phyloP scores from a whole-genome alignment of 2,329 filamentous ascomycete species.

The Fusarium sororula region DNA sequence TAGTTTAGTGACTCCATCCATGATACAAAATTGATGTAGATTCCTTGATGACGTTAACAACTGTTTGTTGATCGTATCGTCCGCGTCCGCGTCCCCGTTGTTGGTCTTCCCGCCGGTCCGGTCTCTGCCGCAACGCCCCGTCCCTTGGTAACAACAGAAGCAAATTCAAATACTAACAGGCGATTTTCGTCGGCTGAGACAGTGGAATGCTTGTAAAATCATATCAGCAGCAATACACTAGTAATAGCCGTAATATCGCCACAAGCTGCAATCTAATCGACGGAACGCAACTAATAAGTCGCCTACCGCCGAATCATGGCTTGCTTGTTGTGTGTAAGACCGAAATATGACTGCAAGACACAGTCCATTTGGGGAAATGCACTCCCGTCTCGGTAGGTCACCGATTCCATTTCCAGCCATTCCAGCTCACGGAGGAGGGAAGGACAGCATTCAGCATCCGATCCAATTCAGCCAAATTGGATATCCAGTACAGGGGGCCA shows the following conservation, averaged over 20 bases:
- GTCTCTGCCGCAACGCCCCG: constrained; percentile 25
- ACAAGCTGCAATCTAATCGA: not conserved
- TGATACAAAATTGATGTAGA: not conserved
- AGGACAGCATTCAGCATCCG: not conserved
- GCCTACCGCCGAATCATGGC: not conserved
- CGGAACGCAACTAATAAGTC: not conserved
- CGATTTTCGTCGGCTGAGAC: constrained; percentile 16
- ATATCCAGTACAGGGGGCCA: constrained; percentile 10
- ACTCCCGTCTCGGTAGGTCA: not conserved
- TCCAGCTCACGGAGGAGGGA: constrained; percentile 18
- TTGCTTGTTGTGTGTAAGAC: constrained; percentile 4
- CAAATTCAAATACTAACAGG: not conserved
- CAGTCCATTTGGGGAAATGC: constrained; percentile 1
- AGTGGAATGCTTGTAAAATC: constrained; percentile 26
- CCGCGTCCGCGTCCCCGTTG: not conserved
- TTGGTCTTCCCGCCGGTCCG: constrained; percentile 18
- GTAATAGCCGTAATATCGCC: not conserved
- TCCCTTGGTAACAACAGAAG: not conserved
- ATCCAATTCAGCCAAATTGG: constrained; percentile 26
- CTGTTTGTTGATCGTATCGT: not conserved
- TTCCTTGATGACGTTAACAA: not conserved
- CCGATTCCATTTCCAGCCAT: constrained; percentile 17
- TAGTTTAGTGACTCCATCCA: not conserved
- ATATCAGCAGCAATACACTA: not conserved
- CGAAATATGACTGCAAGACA: constrained; percentile 31